Evolutionary conservation across 352 stramenopile genomes (phyloP).

Genomic region (Phytopythium oedochilum): DNA sequence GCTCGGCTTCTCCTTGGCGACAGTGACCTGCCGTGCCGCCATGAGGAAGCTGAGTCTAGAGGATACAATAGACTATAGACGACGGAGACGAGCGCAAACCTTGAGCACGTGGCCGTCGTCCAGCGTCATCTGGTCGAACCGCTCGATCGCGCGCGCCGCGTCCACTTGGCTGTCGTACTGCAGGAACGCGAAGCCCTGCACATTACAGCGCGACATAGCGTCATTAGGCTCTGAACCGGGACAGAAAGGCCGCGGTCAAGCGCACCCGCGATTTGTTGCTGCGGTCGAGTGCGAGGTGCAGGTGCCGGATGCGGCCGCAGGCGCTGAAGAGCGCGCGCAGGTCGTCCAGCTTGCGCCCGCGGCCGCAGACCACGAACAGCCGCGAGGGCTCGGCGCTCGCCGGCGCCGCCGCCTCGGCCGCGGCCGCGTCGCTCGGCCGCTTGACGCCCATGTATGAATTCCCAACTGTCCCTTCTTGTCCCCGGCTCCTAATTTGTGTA

Average conservation of each 20-base stretch:
- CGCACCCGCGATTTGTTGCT: slow-evolving; percentile 70
- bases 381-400: slow-evolving; percentile 17
- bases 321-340: slow-evolving; percentile 51
- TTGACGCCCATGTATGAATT: slow-evolving; percentile 1
- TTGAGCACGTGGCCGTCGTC: slow-evolving; percentile 73
- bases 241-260: too few relatives aligned
- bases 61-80: too few relatives aligned
- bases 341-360: slow-evolving; percentile 56
- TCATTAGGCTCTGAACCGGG: too few relatives aligned
- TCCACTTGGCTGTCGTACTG: slow-evolving; percentile 55
- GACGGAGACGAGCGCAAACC: too few relatives aligned
- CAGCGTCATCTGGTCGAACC: slow-evolving; percentile 56
- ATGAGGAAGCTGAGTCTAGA: too few relatives aligned
- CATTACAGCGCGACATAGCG: too few relatives aligned
- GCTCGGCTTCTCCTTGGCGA: slow-evolving; percentile 48
- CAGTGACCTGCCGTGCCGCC: slow-evolving; percentile 47
- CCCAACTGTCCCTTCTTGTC: neutral
- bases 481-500: too few relatives aligned
- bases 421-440: slow-evolving; percentile 4
- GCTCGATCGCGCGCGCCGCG: slow-evolving; percentile 47
- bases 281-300: slow-evolving; percentile 70
- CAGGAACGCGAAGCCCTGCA: slow-evolving; percentile 72
- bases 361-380: slow-evolving; percentile 74
- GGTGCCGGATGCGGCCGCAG: slow-evolving; percentile 56
- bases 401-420: neutral